Percentiles rank a stretch among this genome's conserved stretches.
These are phyloP conservation scores for Pseudogymnoascus sp. DNA, from an alignment of 2,329 filamentous ascomycete genomes.

Conservation along the genomic window DNA sequence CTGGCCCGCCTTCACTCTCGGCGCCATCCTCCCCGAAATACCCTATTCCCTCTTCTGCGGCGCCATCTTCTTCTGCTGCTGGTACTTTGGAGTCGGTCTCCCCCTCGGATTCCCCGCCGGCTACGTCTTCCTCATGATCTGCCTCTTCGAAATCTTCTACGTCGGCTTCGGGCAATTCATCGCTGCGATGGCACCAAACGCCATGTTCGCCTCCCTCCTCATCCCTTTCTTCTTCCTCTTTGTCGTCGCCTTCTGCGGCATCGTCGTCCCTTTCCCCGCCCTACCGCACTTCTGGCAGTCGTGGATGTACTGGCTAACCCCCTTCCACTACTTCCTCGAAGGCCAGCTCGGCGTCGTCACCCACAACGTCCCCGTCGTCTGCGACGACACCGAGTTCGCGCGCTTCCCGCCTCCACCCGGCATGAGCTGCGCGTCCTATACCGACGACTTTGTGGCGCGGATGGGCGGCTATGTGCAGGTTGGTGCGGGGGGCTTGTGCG, in stretches of 20 bases:
- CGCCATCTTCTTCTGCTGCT: slow-evolving; percentile 56
- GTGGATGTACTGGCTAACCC: slow-evolving; percentile 61
- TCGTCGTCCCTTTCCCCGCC: slow-evolving; percentile 53
- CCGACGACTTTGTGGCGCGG: slow-evolving; percentile 41
- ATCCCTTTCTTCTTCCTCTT: slow-evolving; percentile 65
- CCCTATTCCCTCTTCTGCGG: slow-evolving; percentile 61
- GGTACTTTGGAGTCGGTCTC: slow-evolving; percentile 49
- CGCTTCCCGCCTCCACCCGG: slow-evolving; percentile 51
- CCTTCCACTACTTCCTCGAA: slow-evolving; percentile 60
- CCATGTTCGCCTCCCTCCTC: slow-evolving; percentile 55
- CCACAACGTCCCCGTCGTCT: slow-evolving; percentile 47
- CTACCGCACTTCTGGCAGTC: slow-evolving; percentile 55
- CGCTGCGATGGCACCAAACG: slow-evolving; percentile 58
- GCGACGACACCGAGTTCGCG: slow-evolving; percentile 48
- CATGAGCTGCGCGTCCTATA: slow-evolving; percentile 53
- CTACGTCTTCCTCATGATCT: slow-evolving; percentile 51
- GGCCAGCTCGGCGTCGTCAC: slow-evolving; percentile 49
- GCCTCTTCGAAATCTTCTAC: slow-evolving; percentile 56
- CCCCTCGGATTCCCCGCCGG: slow-evolving; percentile 49
- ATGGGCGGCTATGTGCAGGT: slow-evolving; percentile 54
- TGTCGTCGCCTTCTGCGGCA: slow-evolving; percentile 61
- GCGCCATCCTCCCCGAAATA: slow-evolving; percentile 58
- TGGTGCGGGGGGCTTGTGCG: slow-evolving; percentile 48
- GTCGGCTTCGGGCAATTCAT: slow-evolving; percentile 60
- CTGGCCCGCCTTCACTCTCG: slow-evolving; percentile 63